phyloP scores from a whole-genome alignment of 345 rosid species.

The Xanthoceras sorbifolium region DNA sequence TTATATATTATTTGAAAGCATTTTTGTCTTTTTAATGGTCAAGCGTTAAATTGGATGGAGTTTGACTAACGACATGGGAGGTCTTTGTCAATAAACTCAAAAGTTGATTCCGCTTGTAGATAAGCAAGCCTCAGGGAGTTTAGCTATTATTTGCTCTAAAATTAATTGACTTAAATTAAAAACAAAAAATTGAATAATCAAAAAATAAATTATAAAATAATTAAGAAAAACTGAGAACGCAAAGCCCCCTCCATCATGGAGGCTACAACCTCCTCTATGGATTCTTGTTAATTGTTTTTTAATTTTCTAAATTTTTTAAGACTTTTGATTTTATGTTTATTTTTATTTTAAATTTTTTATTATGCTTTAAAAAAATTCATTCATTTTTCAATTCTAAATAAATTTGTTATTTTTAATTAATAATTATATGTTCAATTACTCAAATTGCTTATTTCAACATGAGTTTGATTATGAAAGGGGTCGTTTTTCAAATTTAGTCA shows the following conservation, averaged over 20 bases:
- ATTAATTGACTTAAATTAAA: too few relatives aligned
- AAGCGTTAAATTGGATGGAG: too few relatives aligned
- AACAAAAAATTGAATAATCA: neutral
- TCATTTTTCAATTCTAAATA: neutral
- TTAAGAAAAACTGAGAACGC: neutral
- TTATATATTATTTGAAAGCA: too few relatives aligned
- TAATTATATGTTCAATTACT: neutral
- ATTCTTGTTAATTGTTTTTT: neutral
- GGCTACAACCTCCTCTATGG: neutral
- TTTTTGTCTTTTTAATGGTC: too few relatives aligned
- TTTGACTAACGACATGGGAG: too few relatives aligned
- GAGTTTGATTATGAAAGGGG: neutral
- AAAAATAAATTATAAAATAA: too few relatives aligned
- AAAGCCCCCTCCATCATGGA: neutral
- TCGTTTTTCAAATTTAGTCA: neutral
- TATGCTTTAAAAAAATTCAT: neutral
- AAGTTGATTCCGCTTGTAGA: too few relatives aligned
- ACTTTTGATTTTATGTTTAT: neutral
- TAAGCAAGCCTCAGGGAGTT: too few relatives aligned
- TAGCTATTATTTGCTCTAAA: too few relatives aligned
- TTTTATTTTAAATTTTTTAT: neutral
- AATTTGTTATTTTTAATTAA: neutral
- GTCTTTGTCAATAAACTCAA: too few relatives aligned
- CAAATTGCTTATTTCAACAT: neutral
- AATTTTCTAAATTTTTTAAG: neutral